A percentile compares a stretch with the other conserved stretches of the same genome.
These are phyloP conservation scores for Pezicula rhizophila DNA, from an alignment of 2,329 filamentous ascomycete genomes.

Conservation along the genomic window DNA sequence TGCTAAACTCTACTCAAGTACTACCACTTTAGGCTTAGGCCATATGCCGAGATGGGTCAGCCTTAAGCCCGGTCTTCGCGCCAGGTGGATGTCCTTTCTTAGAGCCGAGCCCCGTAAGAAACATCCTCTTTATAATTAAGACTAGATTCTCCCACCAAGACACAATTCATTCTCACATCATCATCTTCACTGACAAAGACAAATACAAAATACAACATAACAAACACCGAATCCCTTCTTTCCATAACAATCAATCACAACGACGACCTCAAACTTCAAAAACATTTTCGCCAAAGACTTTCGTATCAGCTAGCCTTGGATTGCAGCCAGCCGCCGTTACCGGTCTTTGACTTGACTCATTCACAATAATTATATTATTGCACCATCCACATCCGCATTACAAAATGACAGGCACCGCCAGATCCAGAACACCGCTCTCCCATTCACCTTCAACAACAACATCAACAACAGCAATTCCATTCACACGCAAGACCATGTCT, in stretches of 20 bases:
- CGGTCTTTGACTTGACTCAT: constrained; percentile 18
- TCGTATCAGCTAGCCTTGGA: not conserved
- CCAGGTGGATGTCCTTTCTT: no score
- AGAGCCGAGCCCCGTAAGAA: no score
- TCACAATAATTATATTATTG: constrained; percentile 6
- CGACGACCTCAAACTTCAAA: not conserved
- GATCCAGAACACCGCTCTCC: constrained; percentile 16
- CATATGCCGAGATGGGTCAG: no score
- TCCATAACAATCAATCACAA: not conserved
- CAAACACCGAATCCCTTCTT: not conserved
- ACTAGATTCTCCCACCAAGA: no score
- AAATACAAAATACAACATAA: not conserved
- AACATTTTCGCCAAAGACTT: not conserved
- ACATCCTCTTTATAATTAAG: no score
- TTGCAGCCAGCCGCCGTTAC: not conserved
- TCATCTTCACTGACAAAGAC: not conserved
- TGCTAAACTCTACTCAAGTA: no score
- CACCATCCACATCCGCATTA: constrained; percentile 9
- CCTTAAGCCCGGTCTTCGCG: no score
- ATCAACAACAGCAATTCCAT: constrained; percentile 14
- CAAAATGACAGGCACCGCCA: constrained; percentile 22
- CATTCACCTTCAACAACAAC: constrained; percentile 9
- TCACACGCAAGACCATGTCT: constrained; percentile 80
- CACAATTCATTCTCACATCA: no score
- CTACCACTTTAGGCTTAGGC: no score